These are phyloP conservation scores for Candida tallmaniae DNA, from an alignment of 805 yeast species.

Conservation along the genomic window DNA sequence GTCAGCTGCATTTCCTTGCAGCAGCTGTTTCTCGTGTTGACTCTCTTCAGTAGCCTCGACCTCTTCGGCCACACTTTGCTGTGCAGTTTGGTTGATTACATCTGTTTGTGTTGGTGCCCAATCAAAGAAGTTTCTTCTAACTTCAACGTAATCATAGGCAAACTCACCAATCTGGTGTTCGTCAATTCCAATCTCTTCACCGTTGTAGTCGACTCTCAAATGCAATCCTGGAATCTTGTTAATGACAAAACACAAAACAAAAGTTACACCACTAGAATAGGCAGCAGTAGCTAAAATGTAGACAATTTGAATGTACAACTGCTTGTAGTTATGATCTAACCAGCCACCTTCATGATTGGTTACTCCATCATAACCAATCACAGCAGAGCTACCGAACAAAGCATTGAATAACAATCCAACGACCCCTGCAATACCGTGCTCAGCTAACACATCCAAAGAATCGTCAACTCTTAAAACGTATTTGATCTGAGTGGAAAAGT, in stretches of 20 bases:
- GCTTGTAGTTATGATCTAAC: conserved; percentile 86
- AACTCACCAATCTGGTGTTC: conserved; percentile 98
- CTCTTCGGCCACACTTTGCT: too few species aligned
- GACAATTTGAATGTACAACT: conserved; percentile 85
- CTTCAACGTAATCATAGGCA: conserved; percentile 98
- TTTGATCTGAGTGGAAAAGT: conserved; percentile 84
- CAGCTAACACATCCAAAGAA: conserved; percentile 93
- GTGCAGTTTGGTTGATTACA: background rate
- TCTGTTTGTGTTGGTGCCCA: conserved; percentile 24
- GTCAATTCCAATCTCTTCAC: conserved; percentile 86
- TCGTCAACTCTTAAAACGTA: conserved; percentile 81
- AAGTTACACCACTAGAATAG: conserved; percentile 73
- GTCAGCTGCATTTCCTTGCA: too few species aligned
- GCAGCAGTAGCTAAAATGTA: conserved; percentile 72
- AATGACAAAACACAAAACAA: conserved; percentile 66
- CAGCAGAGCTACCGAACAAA: conserved; percentile 80
- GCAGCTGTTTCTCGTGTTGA: too few species aligned
- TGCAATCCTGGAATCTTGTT: conserved; percentile 78
- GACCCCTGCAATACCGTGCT: conserved; percentile 96
- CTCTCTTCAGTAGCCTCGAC: too few species aligned
- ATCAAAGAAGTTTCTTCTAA: conserved; percentile 81
- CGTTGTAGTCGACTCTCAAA: conserved; percentile 77
- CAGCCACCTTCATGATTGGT: conserved; percentile 89
- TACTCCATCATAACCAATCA: conserved; percentile 84
- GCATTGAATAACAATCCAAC: conserved; percentile 88